phyloP scores from a whole-genome alignment of 345 rosid species.

The Hypericum perforatum region DNA sequence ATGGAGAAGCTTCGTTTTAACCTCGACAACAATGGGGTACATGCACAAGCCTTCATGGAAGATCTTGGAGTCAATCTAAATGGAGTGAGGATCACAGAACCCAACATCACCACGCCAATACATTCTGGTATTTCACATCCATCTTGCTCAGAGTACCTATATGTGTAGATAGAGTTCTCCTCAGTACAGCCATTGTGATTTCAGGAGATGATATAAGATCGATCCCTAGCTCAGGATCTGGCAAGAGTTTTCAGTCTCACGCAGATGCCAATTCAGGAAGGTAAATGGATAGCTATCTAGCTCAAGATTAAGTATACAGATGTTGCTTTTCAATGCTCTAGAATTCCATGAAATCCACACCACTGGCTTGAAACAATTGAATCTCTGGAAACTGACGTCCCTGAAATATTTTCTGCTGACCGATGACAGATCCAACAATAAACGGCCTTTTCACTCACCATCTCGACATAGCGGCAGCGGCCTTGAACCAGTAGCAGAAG shows the following conservation, averaged over 20 bases:
- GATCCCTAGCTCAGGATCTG: constrained; percentile 64
- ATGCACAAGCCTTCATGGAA: constrained; percentile 22
- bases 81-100: constrained; percentile 19
- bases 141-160: constrained; percentile 2
- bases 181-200: constrained; percentile 10
- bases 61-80: constrained; percentile 33
- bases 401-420: not conserved
- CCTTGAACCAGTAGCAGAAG: constrained; percentile 75
- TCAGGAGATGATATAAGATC: constrained; percentile 53
- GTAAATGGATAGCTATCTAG: constrained; percentile 19
- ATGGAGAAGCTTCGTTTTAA: constrained; percentile 35
- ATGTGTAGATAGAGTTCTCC: not conserved
- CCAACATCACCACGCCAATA: constrained; percentile 37
- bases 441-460: constrained; percentile 33
- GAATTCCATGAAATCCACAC: too few relatives aligned
- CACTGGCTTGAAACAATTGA: too few relatives aligned
- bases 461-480: constrained; percentile 47
- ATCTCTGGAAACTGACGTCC: too few relatives aligned
- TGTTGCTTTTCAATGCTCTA: too few relatives aligned
- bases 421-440: constrained; percentile 41
- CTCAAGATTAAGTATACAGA: too few relatives aligned
- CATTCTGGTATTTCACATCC: constrained; percentile 41
- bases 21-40: constrained; percentile 16
- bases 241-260: constrained; percentile 26
- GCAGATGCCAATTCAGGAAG: constrained; percentile 27